Percentiles rank a stretch among this genome's conserved stretches.
Conservation (phyloP, 371 early-diverging fungal genomes). For the Conidiobolus incongruus region DNA sequence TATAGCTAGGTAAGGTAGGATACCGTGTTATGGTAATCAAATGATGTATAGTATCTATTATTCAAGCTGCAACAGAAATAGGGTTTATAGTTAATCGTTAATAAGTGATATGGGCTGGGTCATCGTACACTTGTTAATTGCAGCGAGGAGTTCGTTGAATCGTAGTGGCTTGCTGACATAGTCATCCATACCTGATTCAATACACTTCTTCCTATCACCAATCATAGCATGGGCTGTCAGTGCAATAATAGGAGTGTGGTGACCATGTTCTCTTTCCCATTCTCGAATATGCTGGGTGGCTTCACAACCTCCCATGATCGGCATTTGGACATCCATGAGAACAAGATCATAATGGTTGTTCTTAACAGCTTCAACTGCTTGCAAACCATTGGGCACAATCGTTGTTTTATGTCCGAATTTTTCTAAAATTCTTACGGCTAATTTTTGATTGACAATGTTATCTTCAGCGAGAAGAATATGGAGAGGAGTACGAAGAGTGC, state of each 20-base stretch:
- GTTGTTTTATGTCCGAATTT: conserved; percentile 38
- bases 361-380: conserved; percentile 42
- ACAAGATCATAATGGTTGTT: conserved; percentile 34
- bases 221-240: too few relatives aligned
- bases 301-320: conserved; percentile 52
- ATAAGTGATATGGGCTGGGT: too few relatives aligned
- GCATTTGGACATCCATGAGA: conserved; percentile 69
- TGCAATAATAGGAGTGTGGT: too few relatives aligned
- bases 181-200: too few relatives aligned
- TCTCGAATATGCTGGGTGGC: conserved; percentile 50
- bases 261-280: conserved; percentile 25
- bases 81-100: too few relatives aligned
- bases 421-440: too few relatives aligned
- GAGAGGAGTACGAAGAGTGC: conserved; percentile 13
- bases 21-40: too few relatives aligned
- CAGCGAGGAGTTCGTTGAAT: conserved; percentile 28
- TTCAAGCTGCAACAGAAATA: too few relatives aligned
- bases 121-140: conserved; percentile 42
- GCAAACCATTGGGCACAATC: conserved; percentile 45
- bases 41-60: too few relatives aligned
- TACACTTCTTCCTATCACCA: too few relatives aligned
- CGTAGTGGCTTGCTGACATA: conserved; percentile 39
- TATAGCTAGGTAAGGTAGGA: too few relatives aligned
- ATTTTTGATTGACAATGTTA: conserved; percentile 62
- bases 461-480: conserved; percentile 58